Base-by-base conservation (phyloP, 768 basidiomycete species). In the Boletus reticuloceps region DNA sequence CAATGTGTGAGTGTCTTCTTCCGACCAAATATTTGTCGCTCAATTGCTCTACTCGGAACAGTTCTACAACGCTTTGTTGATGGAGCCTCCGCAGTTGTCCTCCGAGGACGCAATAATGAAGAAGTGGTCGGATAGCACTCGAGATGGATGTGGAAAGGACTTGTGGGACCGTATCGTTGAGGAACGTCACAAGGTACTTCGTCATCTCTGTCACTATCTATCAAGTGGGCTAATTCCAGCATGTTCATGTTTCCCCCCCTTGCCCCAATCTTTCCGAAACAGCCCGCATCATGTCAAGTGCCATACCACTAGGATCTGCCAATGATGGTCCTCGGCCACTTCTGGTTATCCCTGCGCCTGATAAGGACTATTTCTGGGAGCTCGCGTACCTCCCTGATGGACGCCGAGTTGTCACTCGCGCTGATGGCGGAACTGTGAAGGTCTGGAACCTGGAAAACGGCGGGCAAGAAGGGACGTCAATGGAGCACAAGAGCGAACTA, bases 61-160 rank as follows among this genome's bases (percentile, higher is more conserved):
- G 34, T 10, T 13, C 12, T 12, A 32, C 32, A 7, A 32, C 32
- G 32, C 32, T 9, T 32, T 12, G 32, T 32, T 32, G 32, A 32
- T 22, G 22, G 22, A 22, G 22, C 22, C 22, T 22, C 22, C 22
- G 22, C 22, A 4, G 22, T 22, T 22, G 22, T 22, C 32, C 8
- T 17, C 29, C 17, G 25, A 92, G 89, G 62, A 85, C 91, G 29
- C 91, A 93, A 65, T 85, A 84, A 64, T 94, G 89, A 91, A 70
- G 89, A 91, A 70, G 91, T 90, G 36, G 94, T 95, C 31, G 78
- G 80, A 10, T 95, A 85, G 91, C 92, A 0, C 78, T 94, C 52
- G 93, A 94, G 69, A 53, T 94, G 92, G n/a, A n/a, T n/a, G n/a
- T 53, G 93, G 91, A 6, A 93, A 96, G 64, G 93, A 97, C 69